Evolutionary conservation across 2,329 filamentous ascomycete species (phyloP).

Genomic region (Fusarium paranaense): DNA sequence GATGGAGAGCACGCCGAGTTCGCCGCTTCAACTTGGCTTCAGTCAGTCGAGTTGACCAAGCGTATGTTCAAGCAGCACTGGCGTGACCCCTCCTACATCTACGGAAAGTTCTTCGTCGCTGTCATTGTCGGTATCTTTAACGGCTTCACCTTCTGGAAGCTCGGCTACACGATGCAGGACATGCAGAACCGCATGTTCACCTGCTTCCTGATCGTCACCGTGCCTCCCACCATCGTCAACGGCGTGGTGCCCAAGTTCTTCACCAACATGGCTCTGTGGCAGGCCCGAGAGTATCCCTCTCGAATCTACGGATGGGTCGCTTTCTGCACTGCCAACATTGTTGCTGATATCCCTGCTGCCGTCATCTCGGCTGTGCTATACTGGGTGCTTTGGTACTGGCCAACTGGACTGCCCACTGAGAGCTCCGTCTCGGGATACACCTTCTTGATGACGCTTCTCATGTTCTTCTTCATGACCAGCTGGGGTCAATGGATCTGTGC

Average conservation of each 20-base stretch:
- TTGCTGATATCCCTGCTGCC: slow-evolving; percentile 78
- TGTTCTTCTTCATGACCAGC: slow-evolving; percentile 79
- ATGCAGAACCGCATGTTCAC: slow-evolving; percentile 86
- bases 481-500: slow-evolving; percentile 91
- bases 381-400: slow-evolving; percentile 82
- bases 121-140: slow-evolving; percentile 82
- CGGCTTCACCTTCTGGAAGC: slow-evolving; percentile 81
- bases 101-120: slow-evolving; percentile 79
- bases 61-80: slow-evolving; percentile 80
- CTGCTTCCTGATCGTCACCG: slow-evolving; percentile 71
- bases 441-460: slow-evolving; percentile 82
- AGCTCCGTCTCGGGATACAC: slow-evolving; percentile 77
- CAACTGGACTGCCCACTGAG: slow-evolving; percentile 75
- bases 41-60: slow-evolving; percentile 75
- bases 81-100: slow-evolving; percentile 81
- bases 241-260: slow-evolving; percentile 83
- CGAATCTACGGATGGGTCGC: slow-evolving; percentile 83
- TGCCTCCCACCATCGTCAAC: slow-evolving; percentile 78
- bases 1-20: slow-evolving; percentile 62
- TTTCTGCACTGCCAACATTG: slow-evolving; percentile 78
- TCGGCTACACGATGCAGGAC: slow-evolving; percentile 73
- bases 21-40: slow-evolving; percentile 71
- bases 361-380: slow-evolving; percentile 75
- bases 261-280: slow-evolving; percentile 77
- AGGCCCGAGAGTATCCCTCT: slow-evolving; percentile 77